Evolutionary conservation across 371 early-diverging fungal genomes (phyloP), one percentile per base, ranked within the genome.

Genomic region (Smittium mucronatum): DNA sequence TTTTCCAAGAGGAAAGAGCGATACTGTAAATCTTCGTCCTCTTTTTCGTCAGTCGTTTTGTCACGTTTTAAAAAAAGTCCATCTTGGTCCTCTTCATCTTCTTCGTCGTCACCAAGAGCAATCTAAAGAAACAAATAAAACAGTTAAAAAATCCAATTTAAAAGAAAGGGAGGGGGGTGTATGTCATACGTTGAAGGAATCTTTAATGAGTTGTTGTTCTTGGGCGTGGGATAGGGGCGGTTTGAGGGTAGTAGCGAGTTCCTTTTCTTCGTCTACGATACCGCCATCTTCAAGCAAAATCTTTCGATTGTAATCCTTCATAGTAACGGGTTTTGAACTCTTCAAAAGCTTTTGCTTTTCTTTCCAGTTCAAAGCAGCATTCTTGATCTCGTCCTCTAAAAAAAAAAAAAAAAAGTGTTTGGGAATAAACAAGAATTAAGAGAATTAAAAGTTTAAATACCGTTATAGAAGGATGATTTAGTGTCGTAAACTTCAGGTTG

Each of bases 401-500:
- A 15, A 61, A 61, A 30, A 15, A n/a, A 28, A 61, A 33, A 11
- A n/a, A 15, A 61, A 5, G 63, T 32, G n/a, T 11, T 30, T 32
- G 5, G 70, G 68, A 60, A 25, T 63, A 69, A 70, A 25, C 60
- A 21, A 34, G 5, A 67, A 21, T 57, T 16, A 21, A 57, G 11
- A n/a, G 68, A 80, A 81, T 81, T 57, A 34, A 67, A 67, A n/a
- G n/a, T n/a, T n/a, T n/a, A 64, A 63, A 26, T 68, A 68, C 69
- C 70, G 32, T 81, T 72, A 73, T 92, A 94, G 74, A 95, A 93
- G 58, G 82, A 81, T 15, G 78, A 76, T 0, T 79, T 77, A 0
- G 85, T 75, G 70, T 95, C 88, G 77, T 97, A 97, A 0, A 97
- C 89, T 70, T 83, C 80, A 31, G 88, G 87, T 74, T 93, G 88